Percentiles rank a stretch among this genome's conserved stretches.
Conservation (phyloP, 2,329 filamentous ascomycete genomes). For the Seiridium cupressi region DNA sequence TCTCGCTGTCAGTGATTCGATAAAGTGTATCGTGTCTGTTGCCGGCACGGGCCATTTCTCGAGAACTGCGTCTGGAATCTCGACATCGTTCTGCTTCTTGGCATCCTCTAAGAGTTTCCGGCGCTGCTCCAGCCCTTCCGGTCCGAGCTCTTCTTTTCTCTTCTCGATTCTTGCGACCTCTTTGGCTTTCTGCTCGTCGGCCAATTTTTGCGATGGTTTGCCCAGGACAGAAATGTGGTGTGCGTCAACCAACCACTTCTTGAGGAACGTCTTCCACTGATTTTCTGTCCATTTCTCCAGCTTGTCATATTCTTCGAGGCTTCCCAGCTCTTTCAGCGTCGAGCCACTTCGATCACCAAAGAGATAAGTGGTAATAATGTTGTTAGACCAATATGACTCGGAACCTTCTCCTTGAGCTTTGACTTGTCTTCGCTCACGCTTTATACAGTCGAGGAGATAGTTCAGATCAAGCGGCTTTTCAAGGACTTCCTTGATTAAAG, state of each 20-base stretch:
- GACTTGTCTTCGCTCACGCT: slow-evolving; percentile 75
- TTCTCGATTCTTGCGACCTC: slow-evolving; percentile 77
- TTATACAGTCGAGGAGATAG: slow-evolving; percentile 86
- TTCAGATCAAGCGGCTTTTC: slow-evolving; percentile 81
- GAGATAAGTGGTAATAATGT: slow-evolving; percentile 88
- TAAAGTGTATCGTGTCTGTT: slow-evolving; percentile 92
- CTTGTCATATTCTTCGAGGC: slow-evolving; percentile 59
- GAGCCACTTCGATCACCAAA: slow-evolving; percentile 86
- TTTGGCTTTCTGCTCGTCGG: slow-evolving; percentile 76
- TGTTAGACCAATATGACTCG: slow-evolving; percentile 76
- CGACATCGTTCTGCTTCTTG: slow-evolving; percentile 82
- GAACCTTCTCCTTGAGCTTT: slow-evolving; percentile 82
- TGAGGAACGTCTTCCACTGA: slow-evolving; percentile 80
- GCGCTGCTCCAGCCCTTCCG: slow-evolving; percentile 76
- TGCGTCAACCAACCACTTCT: slow-evolving; percentile 81
- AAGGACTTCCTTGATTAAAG: slow-evolving; percentile 78
- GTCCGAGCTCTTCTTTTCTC: slow-evolving; percentile 75
- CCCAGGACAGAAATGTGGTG: slow-evolving; percentile 86
- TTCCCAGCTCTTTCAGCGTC: slow-evolving; percentile 61
- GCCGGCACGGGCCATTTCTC: slow-evolving; percentile 79
- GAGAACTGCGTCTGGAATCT: slow-evolving; percentile 80
- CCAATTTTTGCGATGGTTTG: slow-evolving; percentile 76
- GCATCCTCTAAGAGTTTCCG: slow-evolving; percentile 76
- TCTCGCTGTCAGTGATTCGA: slow-evolving; percentile 80
- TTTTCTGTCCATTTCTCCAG: slow-evolving; percentile 78